A percentile compares a stretch with the other conserved stretches of the same genome.
Evolutionary conservation across 257 asterid species (phyloP).

Genomic region (Solanum bulbocastanum): DNA sequence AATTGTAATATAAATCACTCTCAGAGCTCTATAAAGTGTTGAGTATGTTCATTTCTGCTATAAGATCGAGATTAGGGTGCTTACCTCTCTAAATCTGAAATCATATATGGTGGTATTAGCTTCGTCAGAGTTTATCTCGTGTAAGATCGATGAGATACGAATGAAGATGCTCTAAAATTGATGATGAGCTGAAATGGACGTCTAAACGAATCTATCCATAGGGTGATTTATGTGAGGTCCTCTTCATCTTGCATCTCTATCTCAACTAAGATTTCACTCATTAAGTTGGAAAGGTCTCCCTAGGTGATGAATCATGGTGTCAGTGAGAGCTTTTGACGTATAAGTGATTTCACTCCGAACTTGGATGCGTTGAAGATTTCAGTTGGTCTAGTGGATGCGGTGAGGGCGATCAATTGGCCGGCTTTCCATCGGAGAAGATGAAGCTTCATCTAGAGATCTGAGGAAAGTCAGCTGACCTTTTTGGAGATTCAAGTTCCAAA

Average conservation of each 20-base stretch:
- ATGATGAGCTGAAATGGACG: background rate
- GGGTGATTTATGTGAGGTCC: background rate
- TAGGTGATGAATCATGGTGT: background rate
- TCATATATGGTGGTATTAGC: background rate
- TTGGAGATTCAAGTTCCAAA: too few species aligned
- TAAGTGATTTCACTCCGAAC: too few species aligned
- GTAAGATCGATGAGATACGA: background rate
- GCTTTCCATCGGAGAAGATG: too few species aligned
- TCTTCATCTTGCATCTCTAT: background rate
- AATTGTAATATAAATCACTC: background rate
- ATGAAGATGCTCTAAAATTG: background rate
- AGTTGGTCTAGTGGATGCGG: too few species aligned
- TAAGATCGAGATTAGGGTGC: background rate
- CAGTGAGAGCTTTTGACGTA: background rate
- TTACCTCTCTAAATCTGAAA: background rate
- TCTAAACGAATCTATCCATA: background rate
- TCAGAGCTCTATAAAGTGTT: background rate
- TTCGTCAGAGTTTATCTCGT: background rate
- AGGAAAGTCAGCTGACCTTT: too few species aligned
- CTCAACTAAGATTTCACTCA: background rate
- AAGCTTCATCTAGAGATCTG: too few species aligned
- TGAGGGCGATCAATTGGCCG: too few species aligned
- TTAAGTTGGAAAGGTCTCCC: background rate
- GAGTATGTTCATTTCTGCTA: background rate
- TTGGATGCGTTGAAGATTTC: too few species aligned